Conservation (phyloP, 129 eudicot species). For the Flaveria robusta region DNA sequence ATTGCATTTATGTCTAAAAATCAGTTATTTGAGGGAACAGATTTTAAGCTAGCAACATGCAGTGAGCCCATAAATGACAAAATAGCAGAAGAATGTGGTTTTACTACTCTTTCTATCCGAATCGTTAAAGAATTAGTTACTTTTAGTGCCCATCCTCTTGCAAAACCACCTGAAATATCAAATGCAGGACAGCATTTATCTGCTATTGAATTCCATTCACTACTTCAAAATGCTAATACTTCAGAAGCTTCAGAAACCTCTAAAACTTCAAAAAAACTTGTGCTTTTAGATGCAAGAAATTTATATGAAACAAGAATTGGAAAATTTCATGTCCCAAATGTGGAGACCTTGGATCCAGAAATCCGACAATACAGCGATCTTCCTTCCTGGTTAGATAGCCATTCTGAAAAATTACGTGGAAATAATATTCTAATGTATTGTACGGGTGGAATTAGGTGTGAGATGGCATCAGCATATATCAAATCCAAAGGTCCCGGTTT, state of each 20-base stretch:
- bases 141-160: conserved; percentile 64
- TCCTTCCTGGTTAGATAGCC: conserved; percentile 79
- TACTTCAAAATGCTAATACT: conserved; percentile 53
- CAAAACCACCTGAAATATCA: conserved; percentile 69
- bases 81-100: conserved; percentile 85
- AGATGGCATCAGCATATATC: conserved; percentile 95
- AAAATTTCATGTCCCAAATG: conserved; percentile 66
- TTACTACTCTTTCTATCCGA: conserved; percentile 82
- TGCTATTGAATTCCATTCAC: conserved; percentile 79
- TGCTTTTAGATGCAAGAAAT: conserved; percentile 87
- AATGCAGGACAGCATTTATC: conserved; percentile 84
- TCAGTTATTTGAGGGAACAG: conserved; percentile 73
- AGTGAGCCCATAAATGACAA: conserved; percentile 57
- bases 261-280: conserved; percentile 42
- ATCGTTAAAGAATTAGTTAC: conserved; percentile 93
- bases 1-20: conserved; percentile 54
- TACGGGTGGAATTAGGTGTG: conserved; percentile 98
- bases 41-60: conserved; percentile 86
- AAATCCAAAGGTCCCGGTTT: conserved; percentile 93
- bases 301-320: conserved; percentile 93
- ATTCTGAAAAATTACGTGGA: conserved; percentile 69
- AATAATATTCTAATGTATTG: conserved; percentile 83
- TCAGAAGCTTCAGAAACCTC: conserved; percentile 19
- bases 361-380: conserved; percentile 95
- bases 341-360: conserved; percentile 82